These are phyloP conservation scores for Phylloporus sp. DNA, from an alignment of 768 basidiomycete genomes.

Conservation along the genomic window DNA sequence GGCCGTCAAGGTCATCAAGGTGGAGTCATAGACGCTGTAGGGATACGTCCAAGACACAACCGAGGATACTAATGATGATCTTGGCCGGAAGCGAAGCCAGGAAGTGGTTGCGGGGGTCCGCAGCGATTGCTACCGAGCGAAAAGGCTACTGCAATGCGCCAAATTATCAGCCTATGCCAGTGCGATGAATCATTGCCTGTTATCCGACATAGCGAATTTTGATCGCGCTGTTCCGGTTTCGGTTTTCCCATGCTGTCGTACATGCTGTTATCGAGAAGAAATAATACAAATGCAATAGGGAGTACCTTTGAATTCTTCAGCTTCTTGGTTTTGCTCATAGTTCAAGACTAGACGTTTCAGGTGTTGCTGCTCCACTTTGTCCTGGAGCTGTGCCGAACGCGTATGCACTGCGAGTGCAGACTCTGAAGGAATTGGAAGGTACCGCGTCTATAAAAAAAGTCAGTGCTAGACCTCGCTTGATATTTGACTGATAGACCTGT, in stretches of 20 bases:
- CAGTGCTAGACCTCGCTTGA: conserved; percentile 8
- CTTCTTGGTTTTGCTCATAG: conserved; percentile 88
- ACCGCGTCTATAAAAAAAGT: conserved; percentile 55
- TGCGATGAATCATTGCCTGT: conserved; percentile 17
- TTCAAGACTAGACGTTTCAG: conserved; percentile 92
- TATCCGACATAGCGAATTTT: conserved; percentile 78
- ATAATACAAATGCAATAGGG: not conserved
- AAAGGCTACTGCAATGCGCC: conserved; percentile 18
- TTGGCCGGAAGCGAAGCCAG: conserved; percentile 20
- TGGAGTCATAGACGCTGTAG: conserved; percentile 9
- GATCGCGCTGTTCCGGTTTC: conserved; percentile 62
- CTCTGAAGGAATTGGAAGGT: conserved; percentile 82
- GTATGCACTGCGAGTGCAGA: conserved; percentile 90
- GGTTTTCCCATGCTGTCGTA: conserved; percentile 59
- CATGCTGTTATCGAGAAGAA: not conserved
- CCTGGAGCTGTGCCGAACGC: conserved; percentile 85
- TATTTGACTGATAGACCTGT: conserved; percentile 49
- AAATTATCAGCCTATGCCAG: conserved; percentile 12
- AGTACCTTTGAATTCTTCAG: conserved; percentile 73
- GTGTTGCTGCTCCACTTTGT: conserved; percentile 95
- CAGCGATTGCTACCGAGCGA: conserved; percentile 22
- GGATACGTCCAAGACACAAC: conserved; percentile 14
- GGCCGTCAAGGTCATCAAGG: conserved; percentile 22
- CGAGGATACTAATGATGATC: conserved; percentile 11
- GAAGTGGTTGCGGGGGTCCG: conserved; percentile 19